phyloP scores from a whole-genome alignment of 2,329 filamentous ascomycete species.

The Fusarium sp. region DNA sequence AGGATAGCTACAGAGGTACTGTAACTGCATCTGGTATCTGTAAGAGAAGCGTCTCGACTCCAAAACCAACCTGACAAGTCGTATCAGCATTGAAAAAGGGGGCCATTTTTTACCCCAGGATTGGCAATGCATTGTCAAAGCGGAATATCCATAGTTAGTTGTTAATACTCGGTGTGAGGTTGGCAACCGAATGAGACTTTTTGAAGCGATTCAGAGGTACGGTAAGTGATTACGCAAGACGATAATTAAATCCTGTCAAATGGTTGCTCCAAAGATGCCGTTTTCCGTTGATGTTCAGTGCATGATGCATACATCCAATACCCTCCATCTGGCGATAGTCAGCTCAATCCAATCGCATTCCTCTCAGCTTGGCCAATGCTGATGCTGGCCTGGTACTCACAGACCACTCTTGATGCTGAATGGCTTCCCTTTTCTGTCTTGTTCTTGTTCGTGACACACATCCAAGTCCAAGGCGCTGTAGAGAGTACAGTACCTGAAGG shows the following conservation, averaged over 20 bases:
- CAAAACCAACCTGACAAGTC: slow-evolving; percentile 36
- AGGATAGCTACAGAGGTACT: not conserved
- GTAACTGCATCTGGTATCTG: slow-evolving; percentile 5
- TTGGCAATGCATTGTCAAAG: slow-evolving; percentile 18
- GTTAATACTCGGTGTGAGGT: slow-evolving; percentile 28
- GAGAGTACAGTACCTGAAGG: slow-evolving; percentile 14
- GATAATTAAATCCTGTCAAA: not conserved
- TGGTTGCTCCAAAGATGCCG: slow-evolving; percentile 20
- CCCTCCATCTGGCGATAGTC: not conserved
- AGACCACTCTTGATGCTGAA: slow-evolving; percentile 36
- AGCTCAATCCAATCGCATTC: slow-evolving; percentile 35
- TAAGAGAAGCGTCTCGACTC: slow-evolving; percentile 36
- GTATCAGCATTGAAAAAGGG: slow-evolving; percentile 29
- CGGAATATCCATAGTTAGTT: slow-evolving; percentile 2
- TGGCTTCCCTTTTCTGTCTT: slow-evolving; percentile 18
- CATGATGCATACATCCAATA: slow-evolving; percentile 22
- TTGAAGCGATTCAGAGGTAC: slow-evolving; percentile 1
- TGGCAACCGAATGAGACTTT: not conserved
- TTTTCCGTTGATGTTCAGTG: slow-evolving; percentile 25
- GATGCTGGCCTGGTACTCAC: slow-evolving; percentile 37
- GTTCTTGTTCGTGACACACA: slow-evolving; percentile 5
- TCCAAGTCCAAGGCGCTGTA: not conserved
- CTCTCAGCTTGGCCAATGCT: slow-evolving; percentile 13
- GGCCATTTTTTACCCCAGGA: slow-evolving; percentile 39
- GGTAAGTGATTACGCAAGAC: slow-evolving; percentile 6